phyloP scores from a whole-genome alignment of 257 asterid genomes.

The Solanum arcanum region DNA sequence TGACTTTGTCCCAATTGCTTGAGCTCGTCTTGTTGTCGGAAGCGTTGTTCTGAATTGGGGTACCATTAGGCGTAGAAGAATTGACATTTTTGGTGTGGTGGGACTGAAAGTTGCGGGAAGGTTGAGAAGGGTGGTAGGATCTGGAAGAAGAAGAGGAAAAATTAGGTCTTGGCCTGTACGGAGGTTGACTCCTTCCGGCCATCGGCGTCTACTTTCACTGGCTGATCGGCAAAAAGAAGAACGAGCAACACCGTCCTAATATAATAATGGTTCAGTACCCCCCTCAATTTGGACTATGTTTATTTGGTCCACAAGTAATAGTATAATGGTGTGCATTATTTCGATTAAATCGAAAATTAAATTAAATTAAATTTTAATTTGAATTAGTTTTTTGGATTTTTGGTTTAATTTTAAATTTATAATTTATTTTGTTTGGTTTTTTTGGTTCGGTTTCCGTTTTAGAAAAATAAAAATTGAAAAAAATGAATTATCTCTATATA shows the following conservation, averaged over 20 bases:
- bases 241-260: neutral
- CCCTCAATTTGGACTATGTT: no score
- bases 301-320: no score
- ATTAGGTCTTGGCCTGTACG: neutral
- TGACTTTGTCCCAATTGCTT: neutral
- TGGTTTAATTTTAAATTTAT: no score
- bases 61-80: conserved; percentile 2
- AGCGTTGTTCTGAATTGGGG: neutral
- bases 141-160: neutral
- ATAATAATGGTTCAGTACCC: no score
- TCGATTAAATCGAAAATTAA: no score
- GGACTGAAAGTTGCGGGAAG: neutral
- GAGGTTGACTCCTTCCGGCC: conserved; percentile 1
- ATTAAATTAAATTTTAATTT: no score
- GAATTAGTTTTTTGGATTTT: no score
- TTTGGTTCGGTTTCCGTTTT: no score
- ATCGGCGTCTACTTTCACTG: neutral
- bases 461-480: no score
- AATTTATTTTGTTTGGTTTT: no score
- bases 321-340: no score
- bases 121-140: neutral
- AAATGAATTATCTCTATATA: no score
- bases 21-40: neutral
- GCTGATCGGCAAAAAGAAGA: neutral
- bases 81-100: neutral